Percentiles rank a stretch among this genome's conserved stretches.
These are phyloP conservation scores for Colletotrichum sp. DNA, from an alignment of 2,329 filamentous ascomycete species.

Conservation along the genomic window DNA sequence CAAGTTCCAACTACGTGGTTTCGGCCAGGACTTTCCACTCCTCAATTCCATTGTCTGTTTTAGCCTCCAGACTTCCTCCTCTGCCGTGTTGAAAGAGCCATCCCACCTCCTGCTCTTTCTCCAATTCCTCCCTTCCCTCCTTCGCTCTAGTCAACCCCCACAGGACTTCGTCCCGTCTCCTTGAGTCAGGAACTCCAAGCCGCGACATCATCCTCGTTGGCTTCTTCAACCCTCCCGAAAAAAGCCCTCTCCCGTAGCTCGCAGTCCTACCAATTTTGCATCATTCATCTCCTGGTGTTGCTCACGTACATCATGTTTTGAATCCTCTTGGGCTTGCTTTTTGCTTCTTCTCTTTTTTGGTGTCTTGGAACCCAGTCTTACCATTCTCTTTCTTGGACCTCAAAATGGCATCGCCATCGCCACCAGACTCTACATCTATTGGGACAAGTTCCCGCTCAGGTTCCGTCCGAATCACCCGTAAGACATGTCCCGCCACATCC, in stretches of 20 bases:
- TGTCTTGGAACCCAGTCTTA: slow-evolving; percentile 48
- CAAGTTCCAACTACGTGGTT: not conserved
- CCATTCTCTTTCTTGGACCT: slow-evolving; percentile 30
- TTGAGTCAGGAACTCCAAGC: slow-evolving; percentile 8
- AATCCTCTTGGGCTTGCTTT: slow-evolving; percentile 30
- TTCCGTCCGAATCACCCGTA: slow-evolving; percentile 43
- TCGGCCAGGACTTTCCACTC: slow-evolving; percentile 2
- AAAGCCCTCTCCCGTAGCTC: not conserved
- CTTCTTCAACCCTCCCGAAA: not conserved
- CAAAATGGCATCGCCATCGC: slow-evolving; percentile 40
- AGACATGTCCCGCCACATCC: slow-evolving; percentile 42
- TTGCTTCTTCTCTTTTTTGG: slow-evolving; percentile 41
- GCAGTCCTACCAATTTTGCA: slow-evolving; percentile 11
- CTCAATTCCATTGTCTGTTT: not conserved
- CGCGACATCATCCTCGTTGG: slow-evolving; percentile 14
- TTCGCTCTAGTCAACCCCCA: slow-evolving; percentile 14
- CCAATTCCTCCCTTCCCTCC: slow-evolving; percentile 8
- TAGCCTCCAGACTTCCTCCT: not conserved
- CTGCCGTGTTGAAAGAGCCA: slow-evolving; percentile 10
- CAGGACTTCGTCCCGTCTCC: slow-evolving; percentile 12
- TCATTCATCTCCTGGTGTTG: slow-evolving; percentile 22
- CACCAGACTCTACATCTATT: slow-evolving; percentile 32
- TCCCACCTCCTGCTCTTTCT: not conserved
- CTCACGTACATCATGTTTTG: slow-evolving; percentile 45
- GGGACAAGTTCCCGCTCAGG: slow-evolving; percentile 36